These are phyloP conservation scores for Aspergillus luchuensis DNA, from an alignment of 2,329 filamentous ascomycete genomes.

Conservation along the genomic window DNA sequence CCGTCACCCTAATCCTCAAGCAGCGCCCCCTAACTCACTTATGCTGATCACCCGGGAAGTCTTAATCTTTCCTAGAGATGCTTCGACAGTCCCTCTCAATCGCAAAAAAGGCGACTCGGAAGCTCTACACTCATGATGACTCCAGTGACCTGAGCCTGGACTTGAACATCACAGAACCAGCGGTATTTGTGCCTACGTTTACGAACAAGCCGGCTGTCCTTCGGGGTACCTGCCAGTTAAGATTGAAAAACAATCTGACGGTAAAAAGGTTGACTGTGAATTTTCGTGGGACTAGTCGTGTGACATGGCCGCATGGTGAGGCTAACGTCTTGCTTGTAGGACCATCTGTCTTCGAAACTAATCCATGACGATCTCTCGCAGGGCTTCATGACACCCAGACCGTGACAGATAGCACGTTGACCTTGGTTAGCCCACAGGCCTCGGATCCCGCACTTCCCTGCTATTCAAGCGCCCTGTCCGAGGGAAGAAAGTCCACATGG, in stretches of 20 bases:
- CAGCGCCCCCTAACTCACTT: neutral
- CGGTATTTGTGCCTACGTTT: constrained; percentile 17
- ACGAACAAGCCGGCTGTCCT: constrained; percentile 20
- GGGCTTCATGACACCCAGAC: constrained; percentile 13
- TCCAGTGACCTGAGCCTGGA: constrained; percentile 10
- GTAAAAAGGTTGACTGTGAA: constrained; percentile 16
- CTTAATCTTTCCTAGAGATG: neutral
- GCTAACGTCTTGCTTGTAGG: neutral
- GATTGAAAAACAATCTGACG: constrained; percentile 9
- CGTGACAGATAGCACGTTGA: constrained; percentile 13
- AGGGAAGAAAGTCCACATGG: neutral
- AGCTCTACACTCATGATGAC: neutral
- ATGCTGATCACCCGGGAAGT: neutral
- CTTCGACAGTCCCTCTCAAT: constrained; percentile 1
- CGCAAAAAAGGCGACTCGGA: neutral
- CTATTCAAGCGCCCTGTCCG: neutral
- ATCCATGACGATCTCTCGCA: neutral
- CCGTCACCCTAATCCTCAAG: neutral
- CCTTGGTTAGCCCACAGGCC: constrained; percentile 8
- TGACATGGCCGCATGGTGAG: constrained; percentile 21
- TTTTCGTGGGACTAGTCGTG: constrained; percentile 14
- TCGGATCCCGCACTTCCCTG: neutral
- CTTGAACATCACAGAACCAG: constrained; percentile 15
- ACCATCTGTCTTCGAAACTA: neutral
- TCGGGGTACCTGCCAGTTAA: constrained; percentile 15